A percentile compares a stretch with the other conserved stretches of the same genome.
Conservation (phyloP, 257 asterid species). For the Linaria vulgaris region DNA sequence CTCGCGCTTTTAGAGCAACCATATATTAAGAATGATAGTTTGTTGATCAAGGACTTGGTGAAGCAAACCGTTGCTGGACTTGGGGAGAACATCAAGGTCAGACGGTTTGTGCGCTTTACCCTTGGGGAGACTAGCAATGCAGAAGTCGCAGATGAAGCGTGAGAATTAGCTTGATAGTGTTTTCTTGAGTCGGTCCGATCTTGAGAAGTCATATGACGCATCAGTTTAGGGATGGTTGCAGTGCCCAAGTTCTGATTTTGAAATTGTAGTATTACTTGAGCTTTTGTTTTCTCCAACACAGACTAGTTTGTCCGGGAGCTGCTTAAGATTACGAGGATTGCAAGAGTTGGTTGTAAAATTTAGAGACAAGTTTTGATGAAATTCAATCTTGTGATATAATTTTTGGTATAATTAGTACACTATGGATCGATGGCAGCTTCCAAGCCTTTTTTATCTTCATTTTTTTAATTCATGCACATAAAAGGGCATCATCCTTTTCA, state of each 20-base stretch:
- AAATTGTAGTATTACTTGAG: background rate
- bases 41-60: constrained; percentile 81
- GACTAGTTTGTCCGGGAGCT: constrained; percentile 2
- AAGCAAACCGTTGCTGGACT: constrained; percentile 89
- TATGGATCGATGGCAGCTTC: too few relatives aligned
- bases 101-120: constrained; percentile 78
- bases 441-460: too few relatives aligned
- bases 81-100: constrained; percentile 89
- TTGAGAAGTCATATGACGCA: background rate
- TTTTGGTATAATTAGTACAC: too few relatives aligned
- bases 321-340: background rate
- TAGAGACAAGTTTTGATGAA: background rate
- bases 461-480: too few relatives aligned
- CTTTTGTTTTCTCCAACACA: background rate
- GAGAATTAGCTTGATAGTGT: constrained; percentile 4
- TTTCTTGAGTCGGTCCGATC: background rate
- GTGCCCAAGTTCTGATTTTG: background rate
- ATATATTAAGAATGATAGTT: constrained; percentile 66
- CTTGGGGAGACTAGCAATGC: constrained; percentile 57
- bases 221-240: background rate
- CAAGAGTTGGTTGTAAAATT: constrained; percentile 1
- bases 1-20: constrained; percentile 82
- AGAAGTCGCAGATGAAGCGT: constrained; percentile 34
- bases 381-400: too few relatives aligned
- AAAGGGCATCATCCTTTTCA: too few relatives aligned